Percentiles rank a stretch among this genome's conserved stretches.
These are phyloP conservation scores for Fraxinus greggii DNA, from an alignment of 305 asterid species.

Conservation along the genomic window DNA sequence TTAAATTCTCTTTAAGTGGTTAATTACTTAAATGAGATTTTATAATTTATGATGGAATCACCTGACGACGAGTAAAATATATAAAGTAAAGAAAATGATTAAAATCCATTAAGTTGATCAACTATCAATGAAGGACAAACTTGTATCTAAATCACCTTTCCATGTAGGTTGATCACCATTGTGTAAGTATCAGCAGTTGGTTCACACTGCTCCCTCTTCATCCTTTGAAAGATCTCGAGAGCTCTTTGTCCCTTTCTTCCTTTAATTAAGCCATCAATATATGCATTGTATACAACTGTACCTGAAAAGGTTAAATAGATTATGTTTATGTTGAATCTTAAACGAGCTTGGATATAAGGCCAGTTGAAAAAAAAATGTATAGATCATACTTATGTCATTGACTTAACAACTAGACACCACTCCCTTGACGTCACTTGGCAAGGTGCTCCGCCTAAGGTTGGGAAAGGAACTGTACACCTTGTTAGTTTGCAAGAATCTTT, in stretches of 20 bases:
- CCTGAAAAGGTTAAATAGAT: conserved; percentile 38
- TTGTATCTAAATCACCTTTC: conserved; percentile 50
- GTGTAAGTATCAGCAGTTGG: conserved; percentile 81
- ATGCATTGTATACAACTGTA: conserved; percentile 71
- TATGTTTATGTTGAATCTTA: conserved; percentile 11
- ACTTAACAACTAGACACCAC: neutral
- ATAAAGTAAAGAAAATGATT: neutral
- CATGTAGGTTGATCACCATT: conserved; percentile 77
- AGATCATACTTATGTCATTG: neutral
- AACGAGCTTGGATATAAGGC: neutral
- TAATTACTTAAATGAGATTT: neutral
- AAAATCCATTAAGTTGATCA: neutral
- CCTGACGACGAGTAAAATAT: neutral
- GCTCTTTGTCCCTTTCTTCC: conserved; percentile 59
- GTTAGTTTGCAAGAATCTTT: neutral
- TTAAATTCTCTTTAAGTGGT: neutral
- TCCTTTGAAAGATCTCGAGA: conserved; percentile 61
- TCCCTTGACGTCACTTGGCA: neutral
- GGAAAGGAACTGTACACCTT: neutral
- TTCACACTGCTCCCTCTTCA: conserved; percentile 66
- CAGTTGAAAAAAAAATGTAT: neutral
- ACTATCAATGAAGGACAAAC: neutral
- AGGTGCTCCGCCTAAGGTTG: neutral
- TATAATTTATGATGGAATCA: neutral
- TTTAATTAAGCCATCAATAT: conserved; percentile 65